Conservation (phyloP, 768 basidiomycete species). For the Leccinellum luteum region DNA sequence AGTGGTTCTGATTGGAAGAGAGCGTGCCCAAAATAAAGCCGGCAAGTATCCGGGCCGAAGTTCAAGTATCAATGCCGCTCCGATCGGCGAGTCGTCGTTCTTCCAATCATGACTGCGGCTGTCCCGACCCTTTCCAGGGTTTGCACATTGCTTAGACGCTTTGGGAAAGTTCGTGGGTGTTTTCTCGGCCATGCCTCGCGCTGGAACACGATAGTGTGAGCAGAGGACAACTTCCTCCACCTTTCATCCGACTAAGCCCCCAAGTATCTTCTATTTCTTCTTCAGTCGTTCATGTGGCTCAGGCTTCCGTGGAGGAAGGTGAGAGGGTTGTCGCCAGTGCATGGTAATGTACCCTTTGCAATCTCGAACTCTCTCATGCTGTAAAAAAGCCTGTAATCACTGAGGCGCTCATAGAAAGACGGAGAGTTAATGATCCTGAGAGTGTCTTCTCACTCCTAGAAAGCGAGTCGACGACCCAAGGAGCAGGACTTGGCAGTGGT, state of each 20-base stretch:
- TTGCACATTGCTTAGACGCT: background rate
- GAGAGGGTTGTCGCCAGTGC: constrained; percentile 1
- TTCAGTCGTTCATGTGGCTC: constrained; percentile 4
- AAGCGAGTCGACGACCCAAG: background rate
- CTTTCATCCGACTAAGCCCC: background rate
- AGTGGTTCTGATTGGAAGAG: no score
- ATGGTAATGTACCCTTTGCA: background rate
- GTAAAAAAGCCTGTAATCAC: no score
- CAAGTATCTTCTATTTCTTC: background rate
- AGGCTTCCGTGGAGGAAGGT: constrained; percentile 7
- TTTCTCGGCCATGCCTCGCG: background rate
- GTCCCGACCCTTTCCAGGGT: no score
- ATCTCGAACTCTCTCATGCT: background rate
- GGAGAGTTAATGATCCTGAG: background rate
- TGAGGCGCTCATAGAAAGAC: background rate
- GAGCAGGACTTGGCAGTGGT: background rate
- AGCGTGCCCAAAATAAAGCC: no score
- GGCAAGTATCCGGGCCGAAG: background rate
- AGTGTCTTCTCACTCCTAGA: background rate
- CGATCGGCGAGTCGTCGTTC: no score
- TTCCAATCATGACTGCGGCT: no score
- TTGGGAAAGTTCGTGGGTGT: constrained; percentile 1
- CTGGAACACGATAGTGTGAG: background rate
- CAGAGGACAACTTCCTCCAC: background rate
- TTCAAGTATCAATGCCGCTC: no score